Evolutionary conservation across 768 basidiomycete species (phyloP).

Genomic region (Leccinum disarticulatum): DNA sequence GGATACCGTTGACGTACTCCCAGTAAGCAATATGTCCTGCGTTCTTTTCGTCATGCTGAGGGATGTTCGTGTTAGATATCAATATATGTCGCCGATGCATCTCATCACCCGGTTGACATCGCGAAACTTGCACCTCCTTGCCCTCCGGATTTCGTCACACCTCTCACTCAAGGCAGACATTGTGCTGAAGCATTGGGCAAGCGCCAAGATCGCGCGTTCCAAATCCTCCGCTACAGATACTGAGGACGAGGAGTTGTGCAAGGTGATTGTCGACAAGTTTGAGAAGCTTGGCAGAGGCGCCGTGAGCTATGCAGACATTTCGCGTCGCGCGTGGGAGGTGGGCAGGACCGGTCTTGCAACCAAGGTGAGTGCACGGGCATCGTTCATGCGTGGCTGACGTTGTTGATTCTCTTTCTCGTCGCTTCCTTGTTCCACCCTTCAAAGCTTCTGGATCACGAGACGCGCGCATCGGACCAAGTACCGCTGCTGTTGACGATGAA

Average conservation of each 20-base stretch:
- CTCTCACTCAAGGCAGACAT: constrained; percentile 80
- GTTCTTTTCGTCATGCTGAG: constrained; percentile 4
- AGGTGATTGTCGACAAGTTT: constrained; percentile 87
- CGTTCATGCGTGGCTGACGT: not conserved
- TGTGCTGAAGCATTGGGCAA: constrained; percentile 95
- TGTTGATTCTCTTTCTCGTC: not conserved
- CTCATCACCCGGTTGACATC: constrained; percentile 82
- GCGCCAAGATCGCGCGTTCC: constrained; percentile 81
- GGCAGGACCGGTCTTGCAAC: constrained; percentile 81
- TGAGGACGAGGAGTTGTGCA: constrained; percentile 78
- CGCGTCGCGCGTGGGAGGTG: constrained; percentile 88
- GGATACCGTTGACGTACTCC: constrained; percentile 87
- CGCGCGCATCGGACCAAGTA: constrained; percentile 87
- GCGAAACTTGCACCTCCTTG: constrained; percentile 87
- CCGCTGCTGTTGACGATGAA: constrained; percentile 93
- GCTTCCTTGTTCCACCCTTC: not conserved
- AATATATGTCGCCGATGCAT: constrained; percentile 73
- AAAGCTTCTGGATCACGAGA: constrained; percentile 89
- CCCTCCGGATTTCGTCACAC: constrained; percentile 85
- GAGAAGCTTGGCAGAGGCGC: constrained; percentile 72
- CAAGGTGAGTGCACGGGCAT: constrained; percentile 50
- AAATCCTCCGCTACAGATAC: constrained; percentile 57
- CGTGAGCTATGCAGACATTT: constrained; percentile 94
- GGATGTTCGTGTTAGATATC: constrained; percentile 55
- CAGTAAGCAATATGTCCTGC: constrained; percentile 54